Evolutionary conservation across 805 yeast genomes (phyloP), one percentile per base, ranked within the genome.

Genomic region (Suhomyces emberorum): DNA sequence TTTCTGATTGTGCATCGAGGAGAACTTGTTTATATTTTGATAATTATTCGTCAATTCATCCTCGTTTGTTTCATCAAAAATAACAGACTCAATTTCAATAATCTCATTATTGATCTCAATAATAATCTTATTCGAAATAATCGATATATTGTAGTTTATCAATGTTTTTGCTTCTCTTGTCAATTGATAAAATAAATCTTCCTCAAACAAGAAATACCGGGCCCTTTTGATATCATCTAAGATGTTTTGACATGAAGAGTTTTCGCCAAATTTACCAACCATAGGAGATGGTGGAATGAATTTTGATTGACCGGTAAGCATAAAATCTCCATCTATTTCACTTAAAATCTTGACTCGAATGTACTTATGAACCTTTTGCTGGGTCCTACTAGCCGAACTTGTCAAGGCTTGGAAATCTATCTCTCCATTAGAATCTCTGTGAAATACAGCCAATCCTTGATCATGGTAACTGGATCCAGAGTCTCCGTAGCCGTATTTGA

Each of bases 401-500:
- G 47, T 14, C 2, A 64, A 41, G 2, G 72, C 69, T 27, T 48
- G 44, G 37, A 68, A 65, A 2, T 55, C 31, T 10, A 66, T 49
- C n/a, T 54, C 59, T 1, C 71, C 71, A 1, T 57, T 49, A 3
- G 31, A 32, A 14, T 51, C 40, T 38, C 81, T 77, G 32, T 77
- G 73, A 43, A 88, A 61, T 0, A 83, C 57, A 0, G 95, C 97
- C 28, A 82, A 61, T 2, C 97, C 97, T 44, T 75, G 72, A 48
- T 86, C 89, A 39, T 63, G 66, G 50, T 77, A 87, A 15, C 69
- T 75, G 1, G 95, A 85, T 0, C 98, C 98, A 0, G 95, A 79
- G 57, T 89, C 97, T 12, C 83, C 89, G 62, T 77, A 91, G 0
- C 98, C 98, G 53, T 84, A 93, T 49, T 85, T 87, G 24, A 91